Percentiles rank a stretch among this genome's conserved stretches.
Conservation (phyloP, 768 basidiomycete species). For the Russula emetica region DNA sequence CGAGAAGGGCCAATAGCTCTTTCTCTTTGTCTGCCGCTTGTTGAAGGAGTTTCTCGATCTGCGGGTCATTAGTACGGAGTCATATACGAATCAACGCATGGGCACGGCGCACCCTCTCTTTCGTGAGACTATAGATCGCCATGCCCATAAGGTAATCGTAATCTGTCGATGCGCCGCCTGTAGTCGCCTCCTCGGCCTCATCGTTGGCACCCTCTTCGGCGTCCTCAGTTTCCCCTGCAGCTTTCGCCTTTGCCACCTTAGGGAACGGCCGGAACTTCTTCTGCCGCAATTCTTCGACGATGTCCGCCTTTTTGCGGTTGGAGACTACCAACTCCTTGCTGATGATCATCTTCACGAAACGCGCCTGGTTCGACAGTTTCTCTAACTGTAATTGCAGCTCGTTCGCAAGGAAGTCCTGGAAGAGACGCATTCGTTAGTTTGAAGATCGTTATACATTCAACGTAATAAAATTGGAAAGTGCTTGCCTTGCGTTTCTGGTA, state of each 20-base stretch:
- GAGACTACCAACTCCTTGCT: conserved; percentile 75
- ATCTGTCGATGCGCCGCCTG: conserved; percentile 50
- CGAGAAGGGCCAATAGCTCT: conserved; percentile 73
- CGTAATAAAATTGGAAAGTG: not conserved
- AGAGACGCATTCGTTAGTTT: not conserved
- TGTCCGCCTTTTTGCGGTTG: conserved; percentile 83
- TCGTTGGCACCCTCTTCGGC: conserved; percentile 45
- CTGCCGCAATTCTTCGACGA: conserved; percentile 77
- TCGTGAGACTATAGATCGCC: conserved; percentile 93
- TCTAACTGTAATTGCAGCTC: conserved; percentile 80
- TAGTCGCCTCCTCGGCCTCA: conserved; percentile 46
- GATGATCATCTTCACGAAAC: conserved; percentile 96
- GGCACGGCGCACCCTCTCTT: conserved; percentile 63
- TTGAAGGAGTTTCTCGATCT: conserved; percentile 81
- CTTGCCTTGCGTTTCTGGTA: conserved; percentile 94
- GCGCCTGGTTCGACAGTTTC: conserved; percentile 87
- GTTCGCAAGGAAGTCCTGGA: conserved; percentile 78
- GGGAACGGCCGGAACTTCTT: conserved; percentile 90
- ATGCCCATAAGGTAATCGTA: conserved; percentile 94
- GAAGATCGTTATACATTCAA: not conserved
- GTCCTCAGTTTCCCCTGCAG: conserved; percentile 60
- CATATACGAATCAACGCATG: not conserved
- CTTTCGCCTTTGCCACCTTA: conserved; percentile 65
- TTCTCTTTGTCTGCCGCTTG: conserved; percentile 79
- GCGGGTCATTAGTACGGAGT: not conserved